Evolutionary conservation across 805 yeast species (phyloP), one percentile per base, ranked within the genome.

Genomic region (Metschnikowia henanensis): DNA sequence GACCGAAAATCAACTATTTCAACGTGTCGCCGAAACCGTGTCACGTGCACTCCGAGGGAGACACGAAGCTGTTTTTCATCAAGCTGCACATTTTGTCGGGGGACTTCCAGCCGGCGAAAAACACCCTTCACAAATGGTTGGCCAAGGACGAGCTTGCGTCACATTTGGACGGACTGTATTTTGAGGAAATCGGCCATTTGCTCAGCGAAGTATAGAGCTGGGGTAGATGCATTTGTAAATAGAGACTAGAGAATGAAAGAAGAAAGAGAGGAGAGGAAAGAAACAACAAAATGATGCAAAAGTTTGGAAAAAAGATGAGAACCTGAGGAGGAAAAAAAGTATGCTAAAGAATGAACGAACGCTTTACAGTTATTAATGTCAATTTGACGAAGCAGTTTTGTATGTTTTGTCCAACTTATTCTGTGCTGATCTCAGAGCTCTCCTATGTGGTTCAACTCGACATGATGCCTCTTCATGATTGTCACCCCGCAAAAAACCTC

Each of bases 31-130:
- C 79, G 44, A 85, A 85, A 5, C 98, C 99, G 31, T 84, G 91
- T 32, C 59, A 84, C 49, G 72, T 79, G 52, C 75, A 70, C 49
- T 38, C 53, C 12, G 45, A 39, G 12, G 57, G 54, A 30, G 58
- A 60, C 26, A 58, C 58, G 25, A 60, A 64, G 55, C 92, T 87
- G 56, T 94, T 83, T 60, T 71, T 87, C 56, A 79, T 94, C 56
- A 89, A 88, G 66, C 85, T 95, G 26, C 96, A 89, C 62, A 88
- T 92, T 45, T 68, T 92, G 55, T 86, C 95, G 10, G 99, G 98
- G 35, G 70, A 72, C 49, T 91, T 91, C 63, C 66, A 67, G 39
- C 68, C 73, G 9, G 60, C 64, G 32, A 56, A 64, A 9, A 56
- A 61, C 29, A 52, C 66, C 37, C 83, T 84, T 42, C 87, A 68